Evolutionary conservation across 2,329 filamentous ascomycete species (phyloP), one percentile per base, ranked within the genome.

Genomic region (Exophiala lecanii-corni): DNA sequence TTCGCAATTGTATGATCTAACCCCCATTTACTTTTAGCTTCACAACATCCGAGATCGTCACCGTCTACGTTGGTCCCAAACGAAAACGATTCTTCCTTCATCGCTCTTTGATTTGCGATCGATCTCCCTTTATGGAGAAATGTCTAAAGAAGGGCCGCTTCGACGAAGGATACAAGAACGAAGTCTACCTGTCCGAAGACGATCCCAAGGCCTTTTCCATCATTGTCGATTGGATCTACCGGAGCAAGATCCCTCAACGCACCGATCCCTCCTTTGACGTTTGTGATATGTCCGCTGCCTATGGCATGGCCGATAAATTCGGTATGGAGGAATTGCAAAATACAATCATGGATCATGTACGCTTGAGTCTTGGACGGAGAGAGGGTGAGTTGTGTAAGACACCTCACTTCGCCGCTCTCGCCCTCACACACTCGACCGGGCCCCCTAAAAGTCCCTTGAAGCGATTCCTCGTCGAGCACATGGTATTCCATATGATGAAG

Each of bases 191-290:
- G 1, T 72, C 71, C 0, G 72, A 75, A 44, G 73, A 76, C 46
- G 65, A 74, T 49, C 70, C 73, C 2, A 65, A 67, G 41, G 66
- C 73, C 35, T 76, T 76, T 47, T 70, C 73, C 44, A 73, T 74
- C 48, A 57, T 76, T 31, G 59, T 76, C 25, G 69, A 56, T 16
- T 53, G 54, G 50, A 49, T 56, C 13, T 55, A 55, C 38, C 32
- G 43, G 9, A 48, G 34, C 17, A 41, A 25, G 21, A 25, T 55
- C 12, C 53, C 51, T 4, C 15, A 25, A 10, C 33, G 43, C 13
- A 45, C 39, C 12, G 40, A 43, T 4, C 43, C 40, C 9, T 12
- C 20, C 3, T 46, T 36, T 21, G 45, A 51, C 19, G 25, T 49
- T 12, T 34, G 25, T n/a, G 45, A 49, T 19, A 40, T 51, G 39